These are phyloP conservation scores for Trichophyton verrucosum DNA, from an alignment of 2,329 filamentous ascomycete genomes.

Conservation along the genomic window DNA sequence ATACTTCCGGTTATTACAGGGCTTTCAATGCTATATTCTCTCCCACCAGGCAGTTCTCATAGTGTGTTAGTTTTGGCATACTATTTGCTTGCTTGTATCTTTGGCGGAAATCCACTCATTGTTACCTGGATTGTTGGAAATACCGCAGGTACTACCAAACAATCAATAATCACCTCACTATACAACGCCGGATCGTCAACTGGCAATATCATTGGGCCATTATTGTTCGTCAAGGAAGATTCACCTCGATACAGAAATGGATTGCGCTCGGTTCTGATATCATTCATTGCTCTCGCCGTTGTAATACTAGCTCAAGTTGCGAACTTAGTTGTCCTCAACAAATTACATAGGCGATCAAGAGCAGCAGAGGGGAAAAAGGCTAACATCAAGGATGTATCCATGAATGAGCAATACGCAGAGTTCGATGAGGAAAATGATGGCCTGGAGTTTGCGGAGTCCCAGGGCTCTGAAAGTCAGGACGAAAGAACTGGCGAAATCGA, in stretches of 20 bases:
- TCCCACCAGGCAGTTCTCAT: constrained; percentile 29
- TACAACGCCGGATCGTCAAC: constrained; percentile 51
- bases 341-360: constrained; percentile 42
- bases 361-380: constrained; percentile 50
- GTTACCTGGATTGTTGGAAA: constrained; percentile 59
- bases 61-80: constrained; percentile 45
- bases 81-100: constrained; percentile 55
- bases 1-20: constrained; percentile 51
- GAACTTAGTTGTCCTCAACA: constrained; percentile 44
- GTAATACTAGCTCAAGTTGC: constrained; percentile 43
- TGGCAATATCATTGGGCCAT: constrained; percentile 55
- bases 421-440: constrained; percentile 22
- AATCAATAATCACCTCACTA: constrained; percentile 50
- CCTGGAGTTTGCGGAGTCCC: constrained; percentile 1
- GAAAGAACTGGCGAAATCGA: constrained; percentile 5
- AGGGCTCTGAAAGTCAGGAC: neutral
- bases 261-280: constrained; percentile 38
- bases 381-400: constrained; percentile 47
- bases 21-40: constrained; percentile 27
- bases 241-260: constrained; percentile 49
- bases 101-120: constrained; percentile 52
- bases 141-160: constrained; percentile 56
- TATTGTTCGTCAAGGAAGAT: constrained; percentile 48
- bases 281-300: constrained; percentile 39
- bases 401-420: constrained; percentile 32